A percentile compares a stretch with the other conserved stretches of the same genome.
Conservation (phyloP, 495 filamentous ascomycete species). For the Penicillium salamii region DNA sequence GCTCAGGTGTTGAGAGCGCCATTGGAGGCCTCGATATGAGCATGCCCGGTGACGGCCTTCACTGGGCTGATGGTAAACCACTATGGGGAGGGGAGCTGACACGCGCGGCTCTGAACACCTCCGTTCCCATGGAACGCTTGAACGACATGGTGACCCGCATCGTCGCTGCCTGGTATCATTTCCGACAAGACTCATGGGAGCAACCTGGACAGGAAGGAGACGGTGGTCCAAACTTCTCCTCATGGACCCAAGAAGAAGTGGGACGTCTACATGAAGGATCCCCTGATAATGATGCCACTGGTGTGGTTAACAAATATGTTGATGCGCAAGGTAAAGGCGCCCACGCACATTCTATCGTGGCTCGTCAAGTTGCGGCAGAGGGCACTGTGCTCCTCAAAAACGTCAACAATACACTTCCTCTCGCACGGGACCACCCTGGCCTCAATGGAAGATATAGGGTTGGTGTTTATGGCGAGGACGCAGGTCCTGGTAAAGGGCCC, state of each 20-base stretch:
- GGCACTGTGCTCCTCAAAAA: conserved; percentile 89
- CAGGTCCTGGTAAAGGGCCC: conserved; percentile 63
- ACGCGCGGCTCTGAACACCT: conserved; percentile 74
- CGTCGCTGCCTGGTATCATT: conserved; percentile 89
- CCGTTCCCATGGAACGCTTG: conserved; percentile 75
- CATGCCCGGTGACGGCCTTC: conserved; percentile 88
- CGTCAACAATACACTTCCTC: conserved; percentile 56
- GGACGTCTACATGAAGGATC: conserved; percentile 66
- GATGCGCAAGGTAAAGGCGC: conserved; percentile 62
- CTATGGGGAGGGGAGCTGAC: conserved; percentile 81
- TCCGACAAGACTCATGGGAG: conserved; percentile 73
- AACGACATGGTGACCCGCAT: conserved; percentile 94
- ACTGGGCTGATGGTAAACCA: conserved; percentile 72
- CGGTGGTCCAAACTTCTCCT: conserved; percentile 84
- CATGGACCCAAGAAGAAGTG: conserved; percentile 72
- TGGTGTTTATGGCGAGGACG: conserved; percentile 84
- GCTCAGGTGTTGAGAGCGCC: conserved; percentile 74
- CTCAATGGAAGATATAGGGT: conserved; percentile 49
- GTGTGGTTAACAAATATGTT: conserved; percentile 74
- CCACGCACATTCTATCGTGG: conserved; percentile 65
- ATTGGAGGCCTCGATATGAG: conserved; percentile 88
- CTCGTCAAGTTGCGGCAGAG: conserved; percentile 73
- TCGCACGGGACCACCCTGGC: conserved; percentile 52
- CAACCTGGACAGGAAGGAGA: conserved; percentile 55
- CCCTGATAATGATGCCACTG: conserved; percentile 47